Conservation (phyloP, 2,329 filamentous ascomycete species). For the Botryosphaeria dothidea region DNA sequence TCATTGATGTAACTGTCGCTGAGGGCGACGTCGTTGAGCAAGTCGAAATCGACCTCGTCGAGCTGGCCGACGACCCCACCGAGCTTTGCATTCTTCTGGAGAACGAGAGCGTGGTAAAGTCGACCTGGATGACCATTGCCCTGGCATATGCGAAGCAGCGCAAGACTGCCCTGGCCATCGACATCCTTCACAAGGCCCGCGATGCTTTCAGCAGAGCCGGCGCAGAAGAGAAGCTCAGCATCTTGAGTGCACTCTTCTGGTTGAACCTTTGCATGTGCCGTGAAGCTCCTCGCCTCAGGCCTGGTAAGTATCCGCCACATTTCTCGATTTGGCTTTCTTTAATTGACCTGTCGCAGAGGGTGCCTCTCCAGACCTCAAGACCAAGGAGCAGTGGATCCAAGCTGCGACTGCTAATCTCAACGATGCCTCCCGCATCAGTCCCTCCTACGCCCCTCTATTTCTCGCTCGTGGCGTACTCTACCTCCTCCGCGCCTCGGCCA, state of each 20-base stretch:
- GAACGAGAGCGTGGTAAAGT: constrained; percentile 87
- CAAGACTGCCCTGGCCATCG: constrained; percentile 81
- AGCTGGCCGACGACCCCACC: constrained; percentile 88
- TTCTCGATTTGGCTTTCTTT: neutral
- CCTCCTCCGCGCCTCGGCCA: constrained; percentile 82
- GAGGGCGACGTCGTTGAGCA: constrained; percentile 64
- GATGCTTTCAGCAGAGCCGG: constrained; percentile 69
- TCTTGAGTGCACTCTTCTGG: constrained; percentile 86
- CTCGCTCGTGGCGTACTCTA: constrained; percentile 88
- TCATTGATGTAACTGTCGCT: constrained; percentile 56
- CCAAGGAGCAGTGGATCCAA: constrained; percentile 91
- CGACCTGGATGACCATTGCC: constrained; percentile 97
- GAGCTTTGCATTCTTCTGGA: constrained; percentile 94
- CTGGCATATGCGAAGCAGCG: constrained; percentile 95
- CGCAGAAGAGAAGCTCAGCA: constrained; percentile 79
- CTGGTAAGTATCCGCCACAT: constrained; percentile 45
- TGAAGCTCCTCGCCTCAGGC: constrained; percentile 68
- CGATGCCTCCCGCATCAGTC: constrained; percentile 92
- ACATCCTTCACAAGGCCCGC: constrained; percentile 71
- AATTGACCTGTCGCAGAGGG: constrained; percentile 27
- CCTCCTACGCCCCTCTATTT: constrained; percentile 86
- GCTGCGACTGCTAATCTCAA: constrained; percentile 89
- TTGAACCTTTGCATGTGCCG: constrained; percentile 87
- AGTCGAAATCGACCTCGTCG: constrained; percentile 91
- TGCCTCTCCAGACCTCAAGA: constrained; percentile 71